These are phyloP conservation scores for Theobroma grandiflorum DNA, from an alignment of 441 rosid species.

Conservation along the genomic window DNA sequence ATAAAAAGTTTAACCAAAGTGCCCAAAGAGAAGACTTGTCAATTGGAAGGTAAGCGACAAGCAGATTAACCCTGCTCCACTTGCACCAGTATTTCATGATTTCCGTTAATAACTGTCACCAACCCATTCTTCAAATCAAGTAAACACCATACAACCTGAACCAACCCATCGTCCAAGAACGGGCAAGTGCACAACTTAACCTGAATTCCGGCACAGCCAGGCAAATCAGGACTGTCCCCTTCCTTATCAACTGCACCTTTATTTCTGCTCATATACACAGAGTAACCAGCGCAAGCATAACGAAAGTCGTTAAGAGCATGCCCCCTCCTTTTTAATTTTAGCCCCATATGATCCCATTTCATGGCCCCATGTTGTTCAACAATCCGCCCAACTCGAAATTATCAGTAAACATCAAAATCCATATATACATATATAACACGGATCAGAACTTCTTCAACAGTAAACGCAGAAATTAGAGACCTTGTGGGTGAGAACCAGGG, in stretches of 20 bases:
- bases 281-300: constrained; percentile 76
- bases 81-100: not conserved
- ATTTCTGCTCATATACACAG: constrained; percentile 46
- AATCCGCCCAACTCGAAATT: constrained; percentile 5
- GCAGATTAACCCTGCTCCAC: not conserved
- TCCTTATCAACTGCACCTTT: constrained; percentile 48
- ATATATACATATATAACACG: not conserved
- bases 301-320: constrained; percentile 53
- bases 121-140: not conserved
- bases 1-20: not conserved
- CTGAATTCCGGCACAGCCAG: constrained; percentile 58
- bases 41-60: not conserved
- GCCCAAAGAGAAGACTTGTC: not conserved
- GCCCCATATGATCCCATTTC: constrained; percentile 57
- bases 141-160: not conserved
- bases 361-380: constrained; percentile 49
- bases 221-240: constrained; percentile 50
- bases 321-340: constrained; percentile 57
- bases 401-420: constrained; percentile 15
- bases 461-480: constrained; percentile 32
- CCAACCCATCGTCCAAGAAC: not conserved
- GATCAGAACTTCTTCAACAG: not conserved
- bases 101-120: not conserved
- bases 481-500: constrained; percentile 62
- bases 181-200: not conserved